Base-by-base conservation (phyloP, 2,329 filamentous ascomycete genomes). In the Calonectria pseudoturangicola region DNA sequence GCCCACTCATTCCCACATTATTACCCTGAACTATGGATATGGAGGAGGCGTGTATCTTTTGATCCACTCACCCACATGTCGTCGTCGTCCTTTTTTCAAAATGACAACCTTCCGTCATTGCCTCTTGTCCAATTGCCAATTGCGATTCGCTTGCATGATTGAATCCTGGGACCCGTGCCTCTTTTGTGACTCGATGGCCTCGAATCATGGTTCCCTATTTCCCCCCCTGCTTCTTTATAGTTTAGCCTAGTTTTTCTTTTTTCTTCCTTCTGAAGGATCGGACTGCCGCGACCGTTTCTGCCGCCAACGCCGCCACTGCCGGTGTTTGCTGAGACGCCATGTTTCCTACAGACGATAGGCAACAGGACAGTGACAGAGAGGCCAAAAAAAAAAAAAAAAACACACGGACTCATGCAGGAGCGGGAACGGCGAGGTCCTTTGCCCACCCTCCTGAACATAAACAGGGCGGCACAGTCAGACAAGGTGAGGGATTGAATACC, bases 221-320 rank as follows among this genome's bases (percentile, higher is more conserved):
- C 21, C 21, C 21, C 21, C 21, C 21, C 5, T 47, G 27, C 21
- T 54, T 56, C 18, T 33, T 47, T 54, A 56, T 60, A 33, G 43
- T 13, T 10, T 36, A 36, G 39, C 47, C 58, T 18, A 16, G 48
- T 28, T 25, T 25, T 64, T 39, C 48, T 41, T 41, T 39, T n/a
- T 58, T 39, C 25, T 25, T n/a, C 28, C 21, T 33, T 39, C n/a
- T 21, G 36, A 21, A 21, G 67, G 64, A 58, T 64, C 65, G 39
- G 25, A 41, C 45, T 63, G 25, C 63, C 41, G 41, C 65, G 48
- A 65, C 58, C 64, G 70, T 68, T 72, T 68, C 64, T 64, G 70
- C 58, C 65, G 58, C 70, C 56, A 27, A 13, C 56, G 39, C 36
- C 70, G 47, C 48, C 39, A 51, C 47, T 60, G 58, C 51, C 47